Conservation (phyloP, 805 yeast species). For the Scheffersomyces spartinae region DNA sequence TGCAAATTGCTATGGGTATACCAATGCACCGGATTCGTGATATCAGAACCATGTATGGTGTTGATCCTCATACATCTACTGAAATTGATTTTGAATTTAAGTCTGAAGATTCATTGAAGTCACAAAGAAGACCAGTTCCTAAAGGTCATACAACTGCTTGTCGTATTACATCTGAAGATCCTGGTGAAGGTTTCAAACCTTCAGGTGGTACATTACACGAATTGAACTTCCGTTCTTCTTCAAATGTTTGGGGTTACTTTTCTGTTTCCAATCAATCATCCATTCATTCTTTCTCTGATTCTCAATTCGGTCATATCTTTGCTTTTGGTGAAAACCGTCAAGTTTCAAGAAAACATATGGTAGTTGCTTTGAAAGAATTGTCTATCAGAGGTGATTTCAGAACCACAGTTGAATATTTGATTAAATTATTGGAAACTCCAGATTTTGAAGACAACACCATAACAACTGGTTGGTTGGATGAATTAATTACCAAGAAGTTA, state of each 20-base stretch:
- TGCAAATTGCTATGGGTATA: slow-evolving; percentile 98
- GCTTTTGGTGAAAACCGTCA: slow-evolving; percentile 98
- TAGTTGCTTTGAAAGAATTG: slow-evolving; percentile 92
- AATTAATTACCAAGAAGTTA: slow-evolving; percentile 81
- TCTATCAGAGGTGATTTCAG: slow-evolving; percentile 97
- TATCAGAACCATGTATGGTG: slow-evolving; percentile 87
- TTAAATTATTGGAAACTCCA: slow-evolving; percentile 89
- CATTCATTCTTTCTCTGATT: slow-evolving; percentile 94
- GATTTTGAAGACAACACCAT: slow-evolving; percentile 94
- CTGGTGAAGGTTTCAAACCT: slow-evolving; percentile 98
- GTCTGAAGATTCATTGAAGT: slow-evolving; percentile 53
- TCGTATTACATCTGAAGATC: slow-evolving; percentile 98
- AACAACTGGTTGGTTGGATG: slow-evolving; percentile 99
- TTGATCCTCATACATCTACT: slow-evolving; percentile 87
- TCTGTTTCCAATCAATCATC: slow-evolving; percentile 94
- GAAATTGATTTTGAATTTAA: slow-evolving; percentile 86
- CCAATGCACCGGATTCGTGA: slow-evolving; percentile 93
- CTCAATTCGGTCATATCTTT: slow-evolving; percentile 98
- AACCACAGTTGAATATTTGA: slow-evolving; percentile 94
- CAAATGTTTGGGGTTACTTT: slow-evolving; percentile 99
- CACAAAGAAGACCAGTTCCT: slow-evolving; percentile 89
- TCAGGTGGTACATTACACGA: slow-evolving; percentile 95
- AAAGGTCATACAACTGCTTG: slow-evolving; percentile 99
- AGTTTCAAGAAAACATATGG: slow-evolving; percentile 97
- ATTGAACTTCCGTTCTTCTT: slow-evolving; percentile 90